A percentile compares a stretch with the other conserved stretches of the same genome.
Conservation (phyloP, 495 filamentous ascomycete species). For the Annulohypoxylon maeteangense region DNA sequence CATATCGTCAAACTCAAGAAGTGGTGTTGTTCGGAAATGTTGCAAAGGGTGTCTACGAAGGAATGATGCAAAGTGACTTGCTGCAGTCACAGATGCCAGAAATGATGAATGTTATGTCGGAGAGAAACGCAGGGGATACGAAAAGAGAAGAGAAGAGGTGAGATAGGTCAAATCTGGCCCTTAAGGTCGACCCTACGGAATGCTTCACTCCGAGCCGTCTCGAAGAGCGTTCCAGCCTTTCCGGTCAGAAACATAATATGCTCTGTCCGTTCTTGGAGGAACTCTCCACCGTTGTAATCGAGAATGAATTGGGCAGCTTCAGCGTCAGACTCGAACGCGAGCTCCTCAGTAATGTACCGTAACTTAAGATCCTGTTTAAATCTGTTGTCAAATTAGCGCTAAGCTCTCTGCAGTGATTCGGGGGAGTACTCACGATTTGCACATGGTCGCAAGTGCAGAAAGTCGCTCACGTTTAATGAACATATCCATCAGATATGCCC, state of each 20-base stretch:
- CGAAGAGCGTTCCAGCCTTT: slow-evolving; percentile 79
- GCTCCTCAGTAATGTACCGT: slow-evolving; percentile 92
- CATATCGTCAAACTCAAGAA: slow-evolving; percentile 23
- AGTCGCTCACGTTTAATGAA: slow-evolving; percentile 94
- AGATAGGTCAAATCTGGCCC: slow-evolving; percentile 81
- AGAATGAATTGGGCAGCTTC: slow-evolving; percentile 90
- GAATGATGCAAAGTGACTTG: slow-evolving; percentile 22
- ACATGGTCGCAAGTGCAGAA: slow-evolving; percentile 86
- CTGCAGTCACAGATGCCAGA: slow-evolving; percentile 22
- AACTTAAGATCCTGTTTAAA: slow-evolving; percentile 91
- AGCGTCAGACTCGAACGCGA: slow-evolving; percentile 92
- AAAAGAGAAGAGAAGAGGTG: slow-evolving; percentile 28
- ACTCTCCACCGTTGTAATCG: slow-evolving; percentile 74
- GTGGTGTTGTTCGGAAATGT: slow-evolving; percentile 13
- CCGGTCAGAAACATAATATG: slow-evolving; percentile 78
- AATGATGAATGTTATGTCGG: slow-evolving; percentile 25
- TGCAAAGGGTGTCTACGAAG: slow-evolving; percentile 37
- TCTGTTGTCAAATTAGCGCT: slow-evolving; percentile 63
- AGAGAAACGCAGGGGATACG: slow-evolving; percentile 19
- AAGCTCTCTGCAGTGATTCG: not conserved
- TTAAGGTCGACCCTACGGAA: slow-evolving; percentile 94
- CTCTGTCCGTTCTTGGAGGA: slow-evolving; percentile 82
- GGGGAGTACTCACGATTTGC: slow-evolving; percentile 81
- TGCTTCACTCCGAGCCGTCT: slow-evolving; percentile 73
- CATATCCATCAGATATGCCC: slow-evolving; percentile 98